These are phyloP conservation scores for Dunaliella primolecta DNA, from an alignment of 139 green algal species.

Conservation along the genomic window DNA sequence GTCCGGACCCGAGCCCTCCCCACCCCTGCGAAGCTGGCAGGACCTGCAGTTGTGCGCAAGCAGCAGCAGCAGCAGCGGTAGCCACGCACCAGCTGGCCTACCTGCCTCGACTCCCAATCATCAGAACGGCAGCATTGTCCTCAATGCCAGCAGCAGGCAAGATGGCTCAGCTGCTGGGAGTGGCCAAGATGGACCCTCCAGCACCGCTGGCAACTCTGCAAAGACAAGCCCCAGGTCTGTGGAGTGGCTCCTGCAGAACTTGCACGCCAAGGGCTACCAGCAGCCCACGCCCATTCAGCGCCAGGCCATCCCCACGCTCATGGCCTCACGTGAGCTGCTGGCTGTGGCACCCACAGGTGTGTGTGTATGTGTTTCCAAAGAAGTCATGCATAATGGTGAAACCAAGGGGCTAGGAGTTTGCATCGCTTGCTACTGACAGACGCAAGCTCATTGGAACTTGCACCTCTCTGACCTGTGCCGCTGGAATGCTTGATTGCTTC, in stretches of 20 bases:
- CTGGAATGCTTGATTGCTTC: too few species aligned
- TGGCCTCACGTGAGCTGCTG: constrained; percentile 70
- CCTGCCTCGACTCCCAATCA: too few species aligned
- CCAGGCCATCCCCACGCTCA: constrained; percentile 79
- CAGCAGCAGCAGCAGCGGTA: too few species aligned
- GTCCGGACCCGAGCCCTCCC: not conserved
- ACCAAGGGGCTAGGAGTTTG: not conserved
- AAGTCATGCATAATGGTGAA: too few species aligned
- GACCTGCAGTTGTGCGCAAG: constrained; percentile 11
- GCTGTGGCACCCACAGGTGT: constrained; percentile 82
- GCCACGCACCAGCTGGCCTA: too few species aligned
- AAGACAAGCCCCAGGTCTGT: constrained; percentile 13
- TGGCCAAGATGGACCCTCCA: not conserved
- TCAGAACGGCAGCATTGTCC: too few species aligned
- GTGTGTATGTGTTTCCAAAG: constrained; percentile 17
- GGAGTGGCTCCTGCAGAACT: constrained; percentile 26
- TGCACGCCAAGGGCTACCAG: not conserved
- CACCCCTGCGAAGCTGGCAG: constrained; percentile 9
- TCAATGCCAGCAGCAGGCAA: not conserved
- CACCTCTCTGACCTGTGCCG: too few species aligned
- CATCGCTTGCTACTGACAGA: not conserved
- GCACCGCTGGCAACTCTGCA: not conserved
- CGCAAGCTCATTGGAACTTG: not conserved
- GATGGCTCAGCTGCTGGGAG: not conserved
- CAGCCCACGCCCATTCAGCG: constrained; percentile 89